These are phyloP conservation scores for Camelina sativa DNA, from an alignment of 345 rosid genomes.

Conservation along the genomic window DNA sequence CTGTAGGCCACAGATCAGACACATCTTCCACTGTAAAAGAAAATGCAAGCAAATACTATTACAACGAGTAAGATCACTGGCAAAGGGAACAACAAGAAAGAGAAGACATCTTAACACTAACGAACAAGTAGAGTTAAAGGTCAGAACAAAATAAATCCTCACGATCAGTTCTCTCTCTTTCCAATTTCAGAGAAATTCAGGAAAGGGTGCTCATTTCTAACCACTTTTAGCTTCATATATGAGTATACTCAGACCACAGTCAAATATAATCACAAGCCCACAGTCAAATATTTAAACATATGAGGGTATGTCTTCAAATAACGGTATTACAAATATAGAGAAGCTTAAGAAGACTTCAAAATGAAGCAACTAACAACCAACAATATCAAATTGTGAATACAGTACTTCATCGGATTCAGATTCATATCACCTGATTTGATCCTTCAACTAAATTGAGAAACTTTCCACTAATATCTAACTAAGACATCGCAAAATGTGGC, in stretches of 20 bases:
- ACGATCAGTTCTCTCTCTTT: background rate
- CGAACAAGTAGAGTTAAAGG: slow-evolving; percentile 2
- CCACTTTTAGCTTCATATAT: slow-evolving; percentile 6
- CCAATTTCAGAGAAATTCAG: slow-evolving; percentile 11
- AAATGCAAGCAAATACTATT: slow-evolving; percentile 1
- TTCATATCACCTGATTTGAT: slow-evolving; percentile 12
- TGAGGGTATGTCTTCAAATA: background rate
- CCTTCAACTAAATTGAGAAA: slow-evolving; percentile 12
- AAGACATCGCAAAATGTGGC: slow-evolving; percentile 31
- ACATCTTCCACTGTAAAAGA: slow-evolving; percentile 85
- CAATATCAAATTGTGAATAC: too few species aligned
- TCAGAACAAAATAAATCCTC: slow-evolving; percentile 7
- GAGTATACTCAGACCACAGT: background rate
- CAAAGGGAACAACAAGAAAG: slow-evolving; percentile 2
- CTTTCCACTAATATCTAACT: slow-evolving; percentile 23
- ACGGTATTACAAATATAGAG: slow-evolving; percentile 7
- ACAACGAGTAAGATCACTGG: background rate
- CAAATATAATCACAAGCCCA: background rate
- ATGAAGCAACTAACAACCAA: background rate
- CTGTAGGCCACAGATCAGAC: slow-evolving; percentile 86
- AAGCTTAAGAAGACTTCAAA: slow-evolving; percentile 23
- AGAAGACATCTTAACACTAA: slow-evolving; percentile 1
- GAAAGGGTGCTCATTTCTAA: background rate
- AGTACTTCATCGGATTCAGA: too few species aligned
- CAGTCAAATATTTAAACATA: slow-evolving; percentile 17